Base-by-base conservation (phyloP, 2,329 filamentous ascomycete genomes). In the Trichophaea hybrida region DNA sequence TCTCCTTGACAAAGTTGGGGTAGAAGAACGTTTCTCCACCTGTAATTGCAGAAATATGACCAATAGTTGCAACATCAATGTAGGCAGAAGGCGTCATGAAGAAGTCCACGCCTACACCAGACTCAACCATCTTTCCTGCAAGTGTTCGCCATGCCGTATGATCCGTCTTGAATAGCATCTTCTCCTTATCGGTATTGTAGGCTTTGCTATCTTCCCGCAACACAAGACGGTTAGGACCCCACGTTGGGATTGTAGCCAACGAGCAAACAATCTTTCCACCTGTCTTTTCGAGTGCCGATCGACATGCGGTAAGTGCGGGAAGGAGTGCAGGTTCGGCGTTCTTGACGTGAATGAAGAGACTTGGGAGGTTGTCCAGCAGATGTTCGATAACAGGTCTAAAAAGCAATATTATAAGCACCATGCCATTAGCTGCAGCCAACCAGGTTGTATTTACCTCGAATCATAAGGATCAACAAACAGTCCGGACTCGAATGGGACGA, bases 11-110 rank as follows among this genome's bases (percentile, higher is more conserved):
- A 75, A 95, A 98, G 72, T 97, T 98, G 50, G 93, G 90, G 71
- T 94, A 98, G 74, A 94, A 96, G 73, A 90, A 98, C 0, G 85
- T 87, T 72, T 98, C 93, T 64, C 93, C 93, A 60, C 93, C 93
- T n/a, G 88, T 94, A 34, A 86, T 83, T 46, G 88, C 83, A 35
- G 93, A 81, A 24, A 95, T 80, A 72, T 95, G 86, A 46, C 90
- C 87, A 83, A 62, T 46, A 46, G 63, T 67, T 31, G 65, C 58
- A 51, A 64, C 58, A 54, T 71, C 65, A 64, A 66, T 59, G 44
- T 65, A 64, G 33, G 86, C 86, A 1, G 93, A 88, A 8, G 93
- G 85, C 24, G 89, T 90, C 68, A 98, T 77, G 76, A 98, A 98
- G 75, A 97, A 93, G 72, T 98, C 93, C 10, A 88, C 80, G 58